A percentile compares a stretch with the other conserved stretches of the same genome.
Evolutionary conservation across 2,329 filamentous ascomycete species (phyloP).

Genomic region (Venturia carpophila): DNA sequence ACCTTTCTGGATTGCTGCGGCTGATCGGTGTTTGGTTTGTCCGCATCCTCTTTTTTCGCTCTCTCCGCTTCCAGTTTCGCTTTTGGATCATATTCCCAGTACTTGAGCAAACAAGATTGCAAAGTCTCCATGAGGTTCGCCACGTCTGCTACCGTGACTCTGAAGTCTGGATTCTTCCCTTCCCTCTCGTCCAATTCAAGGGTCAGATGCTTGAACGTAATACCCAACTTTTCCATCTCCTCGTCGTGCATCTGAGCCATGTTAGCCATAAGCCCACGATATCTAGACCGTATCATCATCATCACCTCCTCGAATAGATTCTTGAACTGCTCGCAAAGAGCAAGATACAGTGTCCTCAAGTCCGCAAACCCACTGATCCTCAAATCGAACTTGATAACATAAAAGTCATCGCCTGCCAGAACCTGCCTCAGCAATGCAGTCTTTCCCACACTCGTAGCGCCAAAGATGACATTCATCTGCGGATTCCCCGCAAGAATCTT

Average conservation of each 20-base stretch:
- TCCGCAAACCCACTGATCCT: slow-evolving; percentile 16
- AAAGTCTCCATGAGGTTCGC: slow-evolving; percentile 14
- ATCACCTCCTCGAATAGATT: slow-evolving; percentile 12
- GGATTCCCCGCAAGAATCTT: slow-evolving; percentile 10
- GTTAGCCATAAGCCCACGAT: not conserved
- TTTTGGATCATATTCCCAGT: slow-evolving; percentile 16
- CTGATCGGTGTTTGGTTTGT: not conserved
- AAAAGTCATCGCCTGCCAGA: slow-evolving; percentile 13
- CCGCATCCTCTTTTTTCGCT: not conserved
- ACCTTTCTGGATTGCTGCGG: not conserved
- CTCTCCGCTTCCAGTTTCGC: not conserved
- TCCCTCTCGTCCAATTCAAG: slow-evolving; percentile 9
- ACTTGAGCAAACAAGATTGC: slow-evolving; percentile 6
- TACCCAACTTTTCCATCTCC: slow-evolving; percentile 12
- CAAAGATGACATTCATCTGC: slow-evolving; percentile 15
- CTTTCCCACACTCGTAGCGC: slow-evolving; percentile 11
- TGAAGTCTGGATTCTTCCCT: slow-evolving; percentile 10
- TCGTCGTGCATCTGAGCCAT: slow-evolving; percentile 10
- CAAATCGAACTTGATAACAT: slow-evolving; percentile 15
- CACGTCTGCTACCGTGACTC: slow-evolving; percentile 11
- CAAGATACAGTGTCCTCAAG: slow-evolving; percentile 15
- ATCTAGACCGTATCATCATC: not conserved
- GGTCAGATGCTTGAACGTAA: slow-evolving; percentile 13
- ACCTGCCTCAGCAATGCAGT: slow-evolving; percentile 15
- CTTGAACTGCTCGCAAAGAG: slow-evolving; percentile 15